phyloP scores from a whole-genome alignment of 257 asterid genomes.

The Lithospermum erythrorhizon region DNA sequence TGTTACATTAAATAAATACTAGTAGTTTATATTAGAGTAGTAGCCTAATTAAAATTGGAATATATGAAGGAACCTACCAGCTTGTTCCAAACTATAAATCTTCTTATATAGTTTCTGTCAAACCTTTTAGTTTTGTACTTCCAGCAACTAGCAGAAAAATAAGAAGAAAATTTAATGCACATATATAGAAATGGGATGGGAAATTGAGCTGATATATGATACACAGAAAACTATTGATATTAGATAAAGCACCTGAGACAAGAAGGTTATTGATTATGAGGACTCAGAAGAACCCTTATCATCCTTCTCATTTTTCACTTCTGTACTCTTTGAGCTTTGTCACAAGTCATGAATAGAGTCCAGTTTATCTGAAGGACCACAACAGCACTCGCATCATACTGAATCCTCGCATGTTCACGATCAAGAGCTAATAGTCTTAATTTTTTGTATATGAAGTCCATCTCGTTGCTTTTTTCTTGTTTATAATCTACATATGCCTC shows the following conservation, averaged over 20 bases:
- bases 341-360: conserved; percentile 23
- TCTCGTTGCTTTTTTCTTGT: not conserved
- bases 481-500: conserved; percentile 10
- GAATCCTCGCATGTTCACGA: conserved; percentile 14
- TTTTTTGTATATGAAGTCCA: not conserved
- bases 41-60: conserved; percentile 1
- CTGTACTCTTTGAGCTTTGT: conserved; percentile 20
- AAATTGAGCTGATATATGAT: not conserved
- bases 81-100: conserved; percentile 36
- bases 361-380: conserved; percentile 24
- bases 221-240: conserved; percentile 1
- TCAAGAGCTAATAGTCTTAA: not conserved
- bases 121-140: conserved; percentile 39
- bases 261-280: conserved; percentile 22
- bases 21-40: too few relatives aligned
- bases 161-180: not conserved
- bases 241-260: conserved; percentile 43
- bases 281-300: conserved; percentile 23
- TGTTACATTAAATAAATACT: too few relatives aligned
- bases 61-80: conserved; percentile 37
- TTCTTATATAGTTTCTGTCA: conserved; percentile 35
- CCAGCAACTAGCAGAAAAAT: conserved; percentile 35
- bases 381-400: conserved; percentile 13
- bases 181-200: not conserved
- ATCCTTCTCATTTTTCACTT: conserved; percentile 16